Base-by-base conservation (phyloP, 768 basidiomycete genomes). In the Tricholoma saponaceum region DNA sequence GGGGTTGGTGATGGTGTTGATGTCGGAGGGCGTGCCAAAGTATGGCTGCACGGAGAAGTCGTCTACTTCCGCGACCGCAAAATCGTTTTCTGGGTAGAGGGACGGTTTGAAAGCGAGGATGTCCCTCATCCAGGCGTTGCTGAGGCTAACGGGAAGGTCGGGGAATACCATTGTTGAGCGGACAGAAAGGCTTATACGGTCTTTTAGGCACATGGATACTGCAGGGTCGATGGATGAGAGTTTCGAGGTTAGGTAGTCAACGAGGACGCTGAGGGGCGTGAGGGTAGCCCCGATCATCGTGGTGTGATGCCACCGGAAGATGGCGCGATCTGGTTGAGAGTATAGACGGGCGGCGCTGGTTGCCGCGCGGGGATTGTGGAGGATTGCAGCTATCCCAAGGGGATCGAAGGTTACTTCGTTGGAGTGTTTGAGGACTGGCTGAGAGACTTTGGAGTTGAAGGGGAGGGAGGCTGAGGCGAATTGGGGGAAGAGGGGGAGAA, bases 331-430 rank as follows among this genome's bases (percentile, higher is more conserved):
- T n/a, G 51, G 51, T n/a, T 52, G 51, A 32, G 51, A 12, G 33
- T 52, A 52, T 18, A 52, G 33, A 2, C 51, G 30, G n/a, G 51
- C 51, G 32, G 51, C 51, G 32, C 51, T 52, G 16, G 33, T 35
- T 35, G 35, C 51, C 16, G 51, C 51, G 30, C 51, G 51, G 9
- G 51, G 51, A 9, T 52, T 52, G 32, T 28, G 20, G 51, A 52
- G 51, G 33, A 52, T 23, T 0, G 51, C 51, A 18, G 51, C 51
- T 4, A 52, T 32, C 18, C 51, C 51, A 9, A 52, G 51, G 51
- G 51, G 51, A 25, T 52, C 51, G 5, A 52, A 52, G 51, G 33
- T 52, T 5, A 52, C 51, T 52, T 52, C 51, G 9, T 52, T 52
- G 16, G 51, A 35, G 32, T 52, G 51, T 32, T 52, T 52, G 14